Percentiles rank a stretch among this genome's conserved stretches.
phyloP scores from a whole-genome alignment of 345 rosid genomes.

The Toxicodendron radicans region DNA sequence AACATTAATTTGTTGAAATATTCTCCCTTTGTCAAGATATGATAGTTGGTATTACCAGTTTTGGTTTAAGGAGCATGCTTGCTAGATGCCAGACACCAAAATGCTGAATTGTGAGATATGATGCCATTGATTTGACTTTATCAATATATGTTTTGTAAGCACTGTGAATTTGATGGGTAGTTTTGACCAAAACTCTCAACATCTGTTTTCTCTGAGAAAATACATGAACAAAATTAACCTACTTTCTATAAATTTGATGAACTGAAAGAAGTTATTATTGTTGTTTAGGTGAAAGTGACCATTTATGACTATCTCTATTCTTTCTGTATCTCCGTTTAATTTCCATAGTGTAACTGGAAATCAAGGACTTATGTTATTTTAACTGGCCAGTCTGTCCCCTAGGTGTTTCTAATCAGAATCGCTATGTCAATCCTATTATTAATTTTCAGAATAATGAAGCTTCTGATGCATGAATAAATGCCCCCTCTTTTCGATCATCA shows the following conservation, averaged over 20 bases:
- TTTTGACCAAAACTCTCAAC: background rate
- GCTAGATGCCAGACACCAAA: background rate
- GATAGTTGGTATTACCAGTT: background rate
- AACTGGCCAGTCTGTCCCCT: background rate
- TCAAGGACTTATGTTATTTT: conserved; percentile 3
- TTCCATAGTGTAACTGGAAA: conserved; percentile 1
- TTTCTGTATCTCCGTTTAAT: background rate
- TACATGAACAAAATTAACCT: no score
- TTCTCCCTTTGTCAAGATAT: background rate
- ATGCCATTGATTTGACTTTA: background rate
- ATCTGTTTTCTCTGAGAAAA: background rate
- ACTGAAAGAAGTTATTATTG: background rate
- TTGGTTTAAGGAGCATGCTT: background rate
- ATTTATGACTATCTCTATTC: background rate
- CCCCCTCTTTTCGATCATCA: background rate
- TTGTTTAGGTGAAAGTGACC: background rate
- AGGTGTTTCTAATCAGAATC: background rate
- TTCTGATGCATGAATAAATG: background rate
- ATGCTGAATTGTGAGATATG: background rate
- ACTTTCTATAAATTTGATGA: no score
- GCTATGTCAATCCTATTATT: background rate
- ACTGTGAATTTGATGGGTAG: background rate
- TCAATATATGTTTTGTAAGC: background rate
- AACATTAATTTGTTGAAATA: background rate
- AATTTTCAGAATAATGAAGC: background rate